Evolutionary conservation across 1,284 basidiomycete species (phyloP).

Genomic region (Mycena sp.): DNA sequence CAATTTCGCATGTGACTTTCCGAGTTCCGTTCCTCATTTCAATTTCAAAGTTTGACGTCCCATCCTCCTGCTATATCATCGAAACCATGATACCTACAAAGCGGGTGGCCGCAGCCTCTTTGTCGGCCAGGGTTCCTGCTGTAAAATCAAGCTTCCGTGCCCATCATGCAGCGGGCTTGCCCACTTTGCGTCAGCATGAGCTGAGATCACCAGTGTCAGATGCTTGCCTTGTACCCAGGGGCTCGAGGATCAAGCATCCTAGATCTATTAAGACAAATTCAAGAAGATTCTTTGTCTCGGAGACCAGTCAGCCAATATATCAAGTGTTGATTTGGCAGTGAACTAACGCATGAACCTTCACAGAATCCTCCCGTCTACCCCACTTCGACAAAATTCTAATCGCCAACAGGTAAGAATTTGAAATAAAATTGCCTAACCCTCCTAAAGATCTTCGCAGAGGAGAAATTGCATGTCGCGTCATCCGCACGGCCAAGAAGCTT

Average conservation of each 20-base stretch:
- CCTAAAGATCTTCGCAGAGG: conserved; percentile 60
- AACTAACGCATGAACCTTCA: neutral
- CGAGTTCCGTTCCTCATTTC: conserved; percentile 15
- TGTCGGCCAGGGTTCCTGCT: conserved; percentile 11
- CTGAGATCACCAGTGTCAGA: neutral
- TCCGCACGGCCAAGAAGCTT: conserved; percentile 98
- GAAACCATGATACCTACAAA: conserved; percentile 28
- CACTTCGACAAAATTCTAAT: conserved; percentile 88
- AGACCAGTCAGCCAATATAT: conserved; percentile 20
- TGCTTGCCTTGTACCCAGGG: neutral
- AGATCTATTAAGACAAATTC: neutral
- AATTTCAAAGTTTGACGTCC: neutral
- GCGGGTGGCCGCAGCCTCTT: conserved; percentile 11
- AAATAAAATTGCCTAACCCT: neutral
- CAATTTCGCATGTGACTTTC: no score
- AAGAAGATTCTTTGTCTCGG: conserved; percentile 20
- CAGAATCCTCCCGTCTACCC: conserved; percentile 42
- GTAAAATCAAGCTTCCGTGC: conserved; percentile 1
- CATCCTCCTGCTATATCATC: neutral
- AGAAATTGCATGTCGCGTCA: conserved; percentile 99
- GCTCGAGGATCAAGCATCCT: neutral
- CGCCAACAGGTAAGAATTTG: conserved; percentile 72
- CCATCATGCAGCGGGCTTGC: conserved; percentile 1
- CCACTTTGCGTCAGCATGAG: neutral
- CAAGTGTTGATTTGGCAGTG: neutral